Evolutionary conservation across 2,329 filamentous ascomycete genomes (phyloP), one percentile per base, ranked within the genome.

Genomic region (Teratosphaeria pseudoeucalypti): DNA sequence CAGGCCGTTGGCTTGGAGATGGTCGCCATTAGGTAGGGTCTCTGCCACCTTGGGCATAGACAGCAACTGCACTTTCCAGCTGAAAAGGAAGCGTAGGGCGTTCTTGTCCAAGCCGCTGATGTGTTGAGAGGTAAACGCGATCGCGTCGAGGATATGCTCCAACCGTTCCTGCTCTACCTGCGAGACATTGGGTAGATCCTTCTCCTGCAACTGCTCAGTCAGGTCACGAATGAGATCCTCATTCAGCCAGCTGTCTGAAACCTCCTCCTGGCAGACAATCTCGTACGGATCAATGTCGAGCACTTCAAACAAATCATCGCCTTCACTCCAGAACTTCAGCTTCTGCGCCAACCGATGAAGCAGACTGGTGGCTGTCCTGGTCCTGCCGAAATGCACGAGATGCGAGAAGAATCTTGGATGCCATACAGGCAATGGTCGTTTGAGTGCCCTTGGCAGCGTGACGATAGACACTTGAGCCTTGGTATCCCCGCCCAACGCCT

Each of bases 351-450:
- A 77, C 6, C 83, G 83, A 57, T 88, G 77, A 32, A 97, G 74
- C 10, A 96, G 85, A 10, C 79, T 80, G 65, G 90, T 86, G 2
- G 94, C 90, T 6, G 90, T 73, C 3, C 75, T 71, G 37, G 82
- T 81, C 70, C 95, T 95, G 0, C 92, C 92, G 23, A 86, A 82
- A 29, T 96, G 78, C 43, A 95, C 90, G 67, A 89, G 92, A 72
- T 96, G 89, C 57, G 89, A 88, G 29, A 97, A 75, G 60, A 96
- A 89, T 68, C 95, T 90, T 0, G 94, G 94, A 68, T 99, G 92
- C 67, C 95, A 99, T 2, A 95, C 81, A 0, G 94, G 90, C 6
- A 97, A 77, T 2, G 92, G 88, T 0, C 90, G 89, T 68, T 96
- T 97, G 55, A 97, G 79, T 62, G 57, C 56, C 4, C 54, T 16